These are phyloP conservation scores for Atalantia buxifolia DNA, from an alignment of 345 rosid species.

Conservation along the genomic window DNA sequence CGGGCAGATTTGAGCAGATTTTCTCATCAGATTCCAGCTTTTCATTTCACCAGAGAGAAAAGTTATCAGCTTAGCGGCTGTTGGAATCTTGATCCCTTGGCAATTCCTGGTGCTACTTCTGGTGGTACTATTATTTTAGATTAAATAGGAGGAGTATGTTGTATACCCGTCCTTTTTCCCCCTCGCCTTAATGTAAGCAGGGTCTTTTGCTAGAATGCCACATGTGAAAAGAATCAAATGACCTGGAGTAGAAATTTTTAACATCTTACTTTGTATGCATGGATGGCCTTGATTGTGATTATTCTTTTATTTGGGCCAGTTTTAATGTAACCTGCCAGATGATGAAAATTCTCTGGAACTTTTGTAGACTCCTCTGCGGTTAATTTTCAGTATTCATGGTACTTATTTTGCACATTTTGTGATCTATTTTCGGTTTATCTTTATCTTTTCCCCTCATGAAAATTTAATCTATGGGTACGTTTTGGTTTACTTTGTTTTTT, in stretches of 20 bases:
- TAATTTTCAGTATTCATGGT: background rate
- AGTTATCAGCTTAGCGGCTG: conserved; percentile 10
- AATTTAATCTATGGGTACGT: no score
- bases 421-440: background rate
- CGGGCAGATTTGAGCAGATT: conserved; percentile 32
- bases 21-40: conserved; percentile 60
- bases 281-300: background rate
- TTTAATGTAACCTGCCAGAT: background rate
- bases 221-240: conserved; percentile 2
- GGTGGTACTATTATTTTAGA: conserved; percentile 16
- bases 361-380: background rate
- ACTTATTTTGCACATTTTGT: background rate
- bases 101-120: conserved; percentile 20
- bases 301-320: background rate
- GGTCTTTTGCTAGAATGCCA: background rate
- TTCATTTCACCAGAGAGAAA: conserved; percentile 18
- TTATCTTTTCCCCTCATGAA: background rate
- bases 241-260: background rate
- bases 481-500: no score
- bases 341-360: background rate
- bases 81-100: conserved; percentile 51
- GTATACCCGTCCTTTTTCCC: background rate
- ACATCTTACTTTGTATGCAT: background rate
- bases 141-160: conserved; percentile 10
- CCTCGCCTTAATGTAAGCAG: background rate